Evolutionary conservation across 2,329 filamentous ascomycete genomes (phyloP), one percentile per base, ranked within the genome.

Genomic region (Colletotrichum falcatum): DNA sequence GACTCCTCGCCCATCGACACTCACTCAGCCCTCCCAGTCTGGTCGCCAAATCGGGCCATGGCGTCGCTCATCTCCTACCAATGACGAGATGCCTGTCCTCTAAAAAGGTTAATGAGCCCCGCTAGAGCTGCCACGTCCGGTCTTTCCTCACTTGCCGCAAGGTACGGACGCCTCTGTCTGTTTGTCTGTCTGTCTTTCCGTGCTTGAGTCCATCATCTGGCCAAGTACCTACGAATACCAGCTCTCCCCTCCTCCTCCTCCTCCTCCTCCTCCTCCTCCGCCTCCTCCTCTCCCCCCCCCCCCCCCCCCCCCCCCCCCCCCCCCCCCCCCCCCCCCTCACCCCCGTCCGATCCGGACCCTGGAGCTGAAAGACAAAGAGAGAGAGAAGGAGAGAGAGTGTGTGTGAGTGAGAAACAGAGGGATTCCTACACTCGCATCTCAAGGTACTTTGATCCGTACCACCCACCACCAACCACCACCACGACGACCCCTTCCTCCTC

Each of bases 81-180:
- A 71, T 68, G 68, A 71, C 59, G 59, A 71, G 68, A 63, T 71
- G 51, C 59, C 16, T 51, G 5, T 18, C 65, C 68, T 71, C 68
- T 68, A 63, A 71, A 63, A 68, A 71, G 68, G 68, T 71, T 71
- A 71, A 71, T 68, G 65, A 63, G 67, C 68, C 68, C 68, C 65
- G 68, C 68, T 30, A 63, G 46, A 68, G 68, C 68, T 68, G 68
- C 68, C 68, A 71, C 68, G 58, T 71, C 64, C 64, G 65, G 68
- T 59, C 68, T 68, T 55, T 71, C 68, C 68, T 68, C 39, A 56
- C 68, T 60, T 39, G 44, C 61, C n/a, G 51, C 51, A 56, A 64
- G 61, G 49, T 37, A 64, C 37, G 49, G 48, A 61, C 59, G 59
- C 59, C 33, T 44, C 46, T 51, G 28, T 37, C 59, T 49, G 11